Evolutionary conservation across 768 basidiomycete species (phyloP), one percentile per base, ranked within the genome.

Genomic region (Boletus vinaceobasis): DNA sequence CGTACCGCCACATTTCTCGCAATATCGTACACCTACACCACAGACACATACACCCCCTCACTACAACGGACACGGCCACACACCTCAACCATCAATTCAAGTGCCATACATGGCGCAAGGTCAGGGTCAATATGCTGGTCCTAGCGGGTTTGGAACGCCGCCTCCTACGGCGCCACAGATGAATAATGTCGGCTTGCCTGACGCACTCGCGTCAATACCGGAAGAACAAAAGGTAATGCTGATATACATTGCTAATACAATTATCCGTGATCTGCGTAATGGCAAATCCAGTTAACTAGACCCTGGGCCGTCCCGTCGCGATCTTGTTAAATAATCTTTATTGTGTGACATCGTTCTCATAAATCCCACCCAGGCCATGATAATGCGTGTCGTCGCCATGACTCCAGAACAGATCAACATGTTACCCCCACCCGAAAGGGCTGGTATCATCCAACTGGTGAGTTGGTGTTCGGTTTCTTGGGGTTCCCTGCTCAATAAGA

Each of bases 371-470:
- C 56, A 86, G 87, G 81, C 81, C 37, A 82, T 92, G 71, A 84
- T 95, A 36, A 78, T 89, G 73, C 86, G 86, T 50, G 86, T 95
- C 3, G 64, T 94, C 52, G 75, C 81, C 35, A 88, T 98, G 85
- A 88, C 90, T 1, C 83, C 86, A 2, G 92, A 91, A 37, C 90
- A 97, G 67, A 86, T 97, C 54, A 82, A 84, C 47, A 75, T 77
- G 58, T 72, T 96, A 35, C 87, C 90, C 10, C 84, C 86, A 1
- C 72, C 77, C 5, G 92, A 95, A 62, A 78, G 88, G 27, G 79
- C 83, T 11, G 89, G 83, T 33, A 86, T 93, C 60, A 80, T 93
- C 61, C 90, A 93, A 72, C 75, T 97, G 65, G 93, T 93, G 38
- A 61, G 88, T 80, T 26, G 40, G 39, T 47, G 43, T 50, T 49